phyloP scores from a whole-genome alignment of 164 flowering plant genomes.

The Malania oleifera region DNA sequence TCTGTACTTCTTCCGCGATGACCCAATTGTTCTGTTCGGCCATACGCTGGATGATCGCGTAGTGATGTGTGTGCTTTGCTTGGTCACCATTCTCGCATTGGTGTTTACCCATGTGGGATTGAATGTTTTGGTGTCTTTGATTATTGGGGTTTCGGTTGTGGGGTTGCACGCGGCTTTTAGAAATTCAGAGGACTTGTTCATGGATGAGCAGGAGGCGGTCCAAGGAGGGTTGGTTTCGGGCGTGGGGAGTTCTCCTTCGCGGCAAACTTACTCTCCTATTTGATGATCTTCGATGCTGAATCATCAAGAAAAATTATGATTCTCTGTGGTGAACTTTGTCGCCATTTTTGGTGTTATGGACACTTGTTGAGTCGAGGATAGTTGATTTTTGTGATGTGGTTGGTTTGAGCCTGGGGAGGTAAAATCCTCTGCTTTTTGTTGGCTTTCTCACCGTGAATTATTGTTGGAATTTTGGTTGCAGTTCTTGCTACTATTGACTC shows the following conservation, averaged over 20 bases:
- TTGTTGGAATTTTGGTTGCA: too few relatives aligned
- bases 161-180: slow-evolving; percentile 23
- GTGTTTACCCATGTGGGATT: slow-evolving; percentile 22
- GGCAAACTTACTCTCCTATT: slow-evolving; percentile 18
- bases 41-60: slow-evolving; percentile 19
- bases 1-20: slow-evolving; percentile 25
- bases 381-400: not conserved
- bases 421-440: too few relatives aligned
- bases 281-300: slow-evolving; percentile 5
- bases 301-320: not conserved
- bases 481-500: too few relatives aligned
- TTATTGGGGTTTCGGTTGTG: slow-evolving; percentile 18
- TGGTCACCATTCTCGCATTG: slow-evolving; percentile 25
- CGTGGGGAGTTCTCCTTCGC: slow-evolving; percentile 21
- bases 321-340: not conserved
- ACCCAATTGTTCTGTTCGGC: slow-evolving; percentile 17
- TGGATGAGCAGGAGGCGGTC: slow-evolving; percentile 27
- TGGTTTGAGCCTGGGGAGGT: too few relatives aligned
- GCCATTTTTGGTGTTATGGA: not conserved
- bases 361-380: not conserved
- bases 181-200: slow-evolving; percentile 21
- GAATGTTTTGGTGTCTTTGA: slow-evolving; percentile 24
- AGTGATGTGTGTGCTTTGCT: slow-evolving; percentile 13
- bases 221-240: slow-evolving; percentile 34
- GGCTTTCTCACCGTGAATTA: too few relatives aligned